Conservation (phyloP, 148 eudicot genomes). For the Silene conica region DNA sequence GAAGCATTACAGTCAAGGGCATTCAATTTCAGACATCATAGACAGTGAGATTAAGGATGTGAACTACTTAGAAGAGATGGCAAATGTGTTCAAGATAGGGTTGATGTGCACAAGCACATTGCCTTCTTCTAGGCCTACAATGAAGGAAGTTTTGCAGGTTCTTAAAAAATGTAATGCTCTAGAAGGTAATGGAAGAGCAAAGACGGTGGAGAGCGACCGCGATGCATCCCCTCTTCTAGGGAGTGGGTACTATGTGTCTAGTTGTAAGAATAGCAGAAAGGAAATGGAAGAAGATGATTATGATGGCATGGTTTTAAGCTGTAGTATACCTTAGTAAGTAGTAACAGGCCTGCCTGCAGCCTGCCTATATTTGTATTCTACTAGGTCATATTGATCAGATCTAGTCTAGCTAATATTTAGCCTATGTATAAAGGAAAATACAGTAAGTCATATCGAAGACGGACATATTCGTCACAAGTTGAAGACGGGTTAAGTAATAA, state of each 20-base stretch:
- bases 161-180: constrained; percentile 30
- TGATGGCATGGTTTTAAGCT: constrained; percentile 21
- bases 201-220: constrained; percentile 26
- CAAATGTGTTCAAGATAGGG: constrained; percentile 53
- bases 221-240: constrained; percentile 54
- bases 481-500: too few species aligned
- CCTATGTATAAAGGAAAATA: too few species aligned
- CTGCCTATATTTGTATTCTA: too few species aligned
- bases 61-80: constrained; percentile 48
- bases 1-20: constrained; percentile 50
- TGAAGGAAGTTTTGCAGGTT: constrained; percentile 65
- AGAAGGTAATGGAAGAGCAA: constrained; percentile 28
- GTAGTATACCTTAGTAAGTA: too few species aligned
- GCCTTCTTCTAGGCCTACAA: constrained; percentile 63
- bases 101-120: constrained; percentile 54
- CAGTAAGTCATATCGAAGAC: too few species aligned
- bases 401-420: too few species aligned
- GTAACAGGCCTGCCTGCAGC: too few species aligned
- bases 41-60: constrained; percentile 42
- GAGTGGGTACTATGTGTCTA: constrained; percentile 33
- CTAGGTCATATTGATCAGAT: too few species aligned
- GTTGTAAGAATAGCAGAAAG: constrained; percentile 41
- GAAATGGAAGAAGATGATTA: constrained; percentile 25
- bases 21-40: constrained; percentile 32
- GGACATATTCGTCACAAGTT: too few species aligned